These are phyloP conservation scores for Globisporangium takayamanum DNA, from an alignment of 352 stramenopile genomes.

Conservation along the genomic window DNA sequence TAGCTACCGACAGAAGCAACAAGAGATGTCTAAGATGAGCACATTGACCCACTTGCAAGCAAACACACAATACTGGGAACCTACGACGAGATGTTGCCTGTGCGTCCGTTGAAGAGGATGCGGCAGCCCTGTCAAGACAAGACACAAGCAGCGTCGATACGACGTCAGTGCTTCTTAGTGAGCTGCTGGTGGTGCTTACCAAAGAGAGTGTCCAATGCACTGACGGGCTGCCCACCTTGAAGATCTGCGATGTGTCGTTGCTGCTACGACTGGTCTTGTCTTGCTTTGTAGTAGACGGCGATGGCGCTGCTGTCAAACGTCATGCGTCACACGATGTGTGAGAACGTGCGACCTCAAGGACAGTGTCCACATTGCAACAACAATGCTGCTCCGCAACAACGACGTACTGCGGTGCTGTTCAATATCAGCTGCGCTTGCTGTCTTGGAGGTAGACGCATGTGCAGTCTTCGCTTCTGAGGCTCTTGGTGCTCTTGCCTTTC, in stretches of 20 bases:
- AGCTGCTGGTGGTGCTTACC: neutral
- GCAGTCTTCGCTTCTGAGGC: too few species aligned
- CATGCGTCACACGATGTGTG: too few species aligned
- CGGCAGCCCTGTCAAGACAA: conserved; percentile 43
- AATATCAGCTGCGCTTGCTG: too few species aligned
- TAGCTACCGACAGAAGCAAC: conserved; percentile 32
- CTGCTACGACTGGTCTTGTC: neutral
- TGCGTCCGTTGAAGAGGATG: conserved; percentile 78
- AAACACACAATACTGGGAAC: neutral
- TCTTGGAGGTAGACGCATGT: too few species aligned
- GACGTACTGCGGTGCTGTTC: too few species aligned
- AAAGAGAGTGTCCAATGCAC: too few species aligned
- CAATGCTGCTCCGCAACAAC: too few species aligned
- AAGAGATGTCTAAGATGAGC: neutral
- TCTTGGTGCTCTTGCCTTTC: too few species aligned
- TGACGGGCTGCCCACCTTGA: neutral
- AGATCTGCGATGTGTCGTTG: conserved; percentile 2
- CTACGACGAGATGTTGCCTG: conserved; percentile 77
- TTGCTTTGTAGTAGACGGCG: neutral
- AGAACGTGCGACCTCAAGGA: too few species aligned
- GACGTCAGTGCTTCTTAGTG: neutral
- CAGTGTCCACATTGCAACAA: too few species aligned
- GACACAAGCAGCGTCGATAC: neutral
- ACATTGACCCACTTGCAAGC: neutral
- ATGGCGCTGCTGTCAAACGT: neutral